Evolutionary conservation across 441 rosid genomes (phyloP).

Genomic region (Mallotus repandus): DNA sequence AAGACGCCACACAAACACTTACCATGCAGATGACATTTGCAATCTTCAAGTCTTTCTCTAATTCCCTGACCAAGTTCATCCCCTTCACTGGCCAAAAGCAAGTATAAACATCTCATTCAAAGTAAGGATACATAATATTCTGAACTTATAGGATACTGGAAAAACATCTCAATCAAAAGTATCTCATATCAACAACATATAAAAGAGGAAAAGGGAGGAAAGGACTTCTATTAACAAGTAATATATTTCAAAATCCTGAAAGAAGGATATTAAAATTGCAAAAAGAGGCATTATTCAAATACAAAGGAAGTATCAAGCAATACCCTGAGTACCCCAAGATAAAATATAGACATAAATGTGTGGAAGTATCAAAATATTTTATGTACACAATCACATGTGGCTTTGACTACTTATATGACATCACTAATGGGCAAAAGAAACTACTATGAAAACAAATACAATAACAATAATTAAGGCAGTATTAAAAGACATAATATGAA

Average conservation of each 20-base stretch:
- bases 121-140: conserved; percentile 8
- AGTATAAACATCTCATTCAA: conserved; percentile 35
- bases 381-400: not conserved
- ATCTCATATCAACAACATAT: not conserved
- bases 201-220: not conserved
- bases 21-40: conserved; percentile 97
- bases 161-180: not conserved
- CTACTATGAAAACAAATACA: not conserved
- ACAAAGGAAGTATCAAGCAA: not conserved
- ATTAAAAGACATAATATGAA: not conserved
- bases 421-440: conserved; percentile 8
- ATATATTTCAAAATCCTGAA: not conserved
- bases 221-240: not conserved
- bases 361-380: not conserved
- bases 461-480: not conserved
- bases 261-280: not conserved
- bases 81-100: conserved; percentile 98
- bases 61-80: conserved; percentile 94
- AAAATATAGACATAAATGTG: not conserved
- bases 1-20: conserved; percentile 29
- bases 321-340: not conserved
- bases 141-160: conserved; percentile 9
- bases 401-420: conserved; percentile 2
- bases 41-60: conserved; percentile 96
- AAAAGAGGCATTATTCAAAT: not conserved